phyloP scores from a whole-genome alignment of 2,329 filamentous ascomycete species.

The Elsinoe fawcettii region DNA sequence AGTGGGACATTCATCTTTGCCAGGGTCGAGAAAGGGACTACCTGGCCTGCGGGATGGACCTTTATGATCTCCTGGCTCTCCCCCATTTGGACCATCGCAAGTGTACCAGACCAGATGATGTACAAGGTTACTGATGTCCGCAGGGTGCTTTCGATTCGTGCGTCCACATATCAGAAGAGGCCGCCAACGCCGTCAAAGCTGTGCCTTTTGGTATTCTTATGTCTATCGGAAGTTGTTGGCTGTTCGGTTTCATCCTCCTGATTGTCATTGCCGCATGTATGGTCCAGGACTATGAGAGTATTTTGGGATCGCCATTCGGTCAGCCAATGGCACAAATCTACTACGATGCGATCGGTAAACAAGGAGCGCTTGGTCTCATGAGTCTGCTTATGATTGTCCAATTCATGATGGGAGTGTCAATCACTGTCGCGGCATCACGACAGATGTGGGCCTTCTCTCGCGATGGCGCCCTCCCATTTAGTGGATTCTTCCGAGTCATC shows the following conservation, averaged over 20 bases:
- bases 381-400: constrained; percentile 52
- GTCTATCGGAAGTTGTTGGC: constrained; percentile 48
- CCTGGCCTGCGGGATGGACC: constrained; percentile 40
- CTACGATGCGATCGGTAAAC: constrained; percentile 53
- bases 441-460: constrained; percentile 47
- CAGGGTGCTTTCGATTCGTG: constrained; percentile 49
- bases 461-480: constrained; percentile 33
- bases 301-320: constrained; percentile 45
- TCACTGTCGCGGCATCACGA: constrained; percentile 51
- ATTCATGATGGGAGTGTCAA: constrained; percentile 54
- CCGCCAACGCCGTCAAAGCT: constrained; percentile 51
- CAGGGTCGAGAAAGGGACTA: constrained; percentile 49
- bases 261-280: constrained; percentile 54
- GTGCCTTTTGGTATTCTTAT: constrained; percentile 54
- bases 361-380: constrained; percentile 53
- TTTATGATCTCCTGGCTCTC: constrained; percentile 55
- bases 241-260: constrained; percentile 50
- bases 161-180: constrained; percentile 54
- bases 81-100: constrained; percentile 52
- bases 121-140: constrained; percentile 26
- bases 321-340: constrained; percentile 57
- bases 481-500: constrained; percentile 49
- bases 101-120: no score
- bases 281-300: constrained; percentile 42
- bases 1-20: constrained; percentile 48